Evolutionary conservation across 2,329 filamentous ascomycete genomes (phyloP), one percentile per base, ranked within the genome.

Genomic region (Venturia carpophila): DNA sequence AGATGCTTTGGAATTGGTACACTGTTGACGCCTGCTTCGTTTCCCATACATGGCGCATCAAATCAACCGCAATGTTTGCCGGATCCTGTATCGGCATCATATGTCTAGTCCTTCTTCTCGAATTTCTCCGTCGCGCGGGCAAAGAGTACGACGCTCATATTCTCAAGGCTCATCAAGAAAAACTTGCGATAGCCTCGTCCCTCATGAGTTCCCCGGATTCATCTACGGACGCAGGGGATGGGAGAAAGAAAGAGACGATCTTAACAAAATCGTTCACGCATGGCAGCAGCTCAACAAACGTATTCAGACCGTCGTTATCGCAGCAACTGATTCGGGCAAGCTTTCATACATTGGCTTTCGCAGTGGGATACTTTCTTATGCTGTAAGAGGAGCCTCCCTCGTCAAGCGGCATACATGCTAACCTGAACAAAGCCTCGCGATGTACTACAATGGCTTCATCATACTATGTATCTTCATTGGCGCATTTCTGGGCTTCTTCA

Each of bases 1-100:
- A 90, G 87, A 92, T 91, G 89, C 79, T 90, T 49, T 91, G 88
- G 87, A 92, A 91, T 75, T 90, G 87, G 87, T 81, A 89, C 74
- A 88, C 86, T 3, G 78, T 89, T 72, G 85, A 89, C 72, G 76
- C 86, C 24, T 91, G 79, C 73, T 93, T 94, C 80, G 82, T 94
- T 71, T 77, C 87, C 30, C 70, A 73, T 9, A 79, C 81, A 27
- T 94, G 90, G 90, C 86, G 86, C 71, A 83, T 93, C 73, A 86
- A 78, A 19, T 87, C 86, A 30, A 77, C 75, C 2, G 86, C 83
- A 73, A 88, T 88, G 82, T 93, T 95, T 72, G 90, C 88, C 60
- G 90, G 87, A 27, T 89, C 87, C 63, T 94, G 90, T 77, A 87
- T 95, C 71, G 90, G 88, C 67, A 86, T 91, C 43, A 79, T 91